These are phyloP conservation scores for Ceriops decandra DNA, from an alignment of 345 rosid genomes.

Conservation along the genomic window DNA sequence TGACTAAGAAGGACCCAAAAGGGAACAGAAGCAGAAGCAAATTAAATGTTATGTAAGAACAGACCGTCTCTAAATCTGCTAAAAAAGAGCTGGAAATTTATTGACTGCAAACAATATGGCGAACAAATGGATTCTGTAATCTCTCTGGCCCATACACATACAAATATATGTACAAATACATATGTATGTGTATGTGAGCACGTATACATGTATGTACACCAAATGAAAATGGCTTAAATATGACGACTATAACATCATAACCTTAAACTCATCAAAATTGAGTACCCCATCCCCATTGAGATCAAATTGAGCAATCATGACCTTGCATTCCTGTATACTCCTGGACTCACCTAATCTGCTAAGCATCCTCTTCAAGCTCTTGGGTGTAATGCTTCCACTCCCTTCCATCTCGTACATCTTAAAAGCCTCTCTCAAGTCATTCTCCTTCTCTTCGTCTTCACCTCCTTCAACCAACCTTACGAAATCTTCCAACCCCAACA, in stretches of 20 bases:
- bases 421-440: slow-evolving; percentile 23
- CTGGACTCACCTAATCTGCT: slow-evolving; percentile 17
- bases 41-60: no score
- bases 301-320: slow-evolving; percentile 30
- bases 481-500: slow-evolving; percentile 24
- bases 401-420: slow-evolving; percentile 28
- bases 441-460: slow-evolving; percentile 22
- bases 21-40: no score
- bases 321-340: slow-evolving; percentile 4
- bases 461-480: slow-evolving; percentile 22
- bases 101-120: background rate
- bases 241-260: slow-evolving; percentile 15
- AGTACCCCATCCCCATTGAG: slow-evolving; percentile 31
- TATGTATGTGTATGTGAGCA: no score
- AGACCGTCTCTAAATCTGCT: no score
- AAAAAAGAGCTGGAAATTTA: background rate
- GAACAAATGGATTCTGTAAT: background rate
- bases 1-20: no score
- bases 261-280: slow-evolving; percentile 30
- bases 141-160: no score
- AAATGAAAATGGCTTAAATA: no score
- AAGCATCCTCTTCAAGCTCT: slow-evolving; percentile 31
- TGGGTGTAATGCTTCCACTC: slow-evolving; percentile 20
- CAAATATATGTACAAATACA: no score
- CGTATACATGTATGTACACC: no score